Evolutionary conservation across 768 basidiomycete genomes (phyloP), one percentile per base, ranked within the genome.

Genomic region (Auricularia sp.): DNA sequence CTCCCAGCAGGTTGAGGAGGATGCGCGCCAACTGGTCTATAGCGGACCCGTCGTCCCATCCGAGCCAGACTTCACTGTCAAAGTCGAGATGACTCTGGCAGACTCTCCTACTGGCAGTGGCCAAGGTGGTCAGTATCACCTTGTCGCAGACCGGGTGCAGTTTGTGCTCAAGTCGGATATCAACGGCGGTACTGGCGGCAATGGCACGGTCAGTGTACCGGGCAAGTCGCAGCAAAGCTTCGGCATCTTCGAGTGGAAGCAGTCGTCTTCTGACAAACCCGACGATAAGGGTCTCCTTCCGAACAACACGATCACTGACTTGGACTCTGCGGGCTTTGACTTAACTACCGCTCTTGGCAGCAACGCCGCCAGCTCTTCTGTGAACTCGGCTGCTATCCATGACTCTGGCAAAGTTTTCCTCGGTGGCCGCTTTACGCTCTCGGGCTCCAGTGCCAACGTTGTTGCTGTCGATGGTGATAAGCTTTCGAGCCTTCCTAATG

Each of bases 171-270:
- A 79, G 21, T 88, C 86, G 21, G 81, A 83, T 14, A 83, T 81
- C 71, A 65, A 75, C 42, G 80, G 79, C 23, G 72, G 76, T 14
- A 67, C 68, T 2, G 70, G 72, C 47, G 72, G 74, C 3, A 75
- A 72, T 53, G 72, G 75, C 2, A 73, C 76, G 33, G 69, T 73
- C 12, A 42, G 74, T 70, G 35, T 68, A 68, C 14, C 65, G 67
- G 66, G 75, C 73, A 47, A 53, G n/a, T 72, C 75, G 12, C 77
- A 78, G 43, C 77, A 72, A 23, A 85, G 86, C 2, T 94, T 91
- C 71, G 96, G 96, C 12, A 87, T 97, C 69, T 87, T 91, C 67
- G 96, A 98, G 73, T 98, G 90, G 90, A 85, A 88, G 29, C 75
- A 88, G 36, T 75, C 75, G 62, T 72, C 70, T 21, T 63, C 76